phyloP scores from a whole-genome alignment of 495 filamentous ascomycete species.

The Lasiosphaeris hirsuta region DNA sequence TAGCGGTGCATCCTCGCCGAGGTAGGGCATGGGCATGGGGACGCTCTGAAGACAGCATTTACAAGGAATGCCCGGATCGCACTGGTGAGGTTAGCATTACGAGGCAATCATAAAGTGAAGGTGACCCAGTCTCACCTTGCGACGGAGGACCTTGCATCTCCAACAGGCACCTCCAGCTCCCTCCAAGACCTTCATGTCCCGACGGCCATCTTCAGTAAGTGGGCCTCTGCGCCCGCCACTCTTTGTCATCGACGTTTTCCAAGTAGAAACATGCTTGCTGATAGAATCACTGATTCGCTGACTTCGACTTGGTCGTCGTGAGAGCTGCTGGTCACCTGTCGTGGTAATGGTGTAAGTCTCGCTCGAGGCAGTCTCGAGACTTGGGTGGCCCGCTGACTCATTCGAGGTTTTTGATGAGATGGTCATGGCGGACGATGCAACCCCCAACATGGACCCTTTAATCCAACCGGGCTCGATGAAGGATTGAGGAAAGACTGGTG shows the following conservation, averaged over 20 bases:
- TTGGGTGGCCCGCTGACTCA: no score
- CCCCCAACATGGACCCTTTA: no score
- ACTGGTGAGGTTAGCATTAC: conserved; percentile 19
- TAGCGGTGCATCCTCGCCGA: conserved; percentile 29
- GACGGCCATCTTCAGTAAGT: conserved; percentile 24
- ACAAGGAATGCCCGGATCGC: conserved; percentile 29
- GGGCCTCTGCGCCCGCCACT: conserved; percentile 26
- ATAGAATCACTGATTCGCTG: conserved; percentile 28
- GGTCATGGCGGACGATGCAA: no score
- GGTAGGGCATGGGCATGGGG: conserved; percentile 27
- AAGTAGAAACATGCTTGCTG: conserved; percentile 30
- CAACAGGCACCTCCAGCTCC: conserved; percentile 32
- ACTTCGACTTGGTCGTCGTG: conserved; percentile 24
- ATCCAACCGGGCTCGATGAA: no score
- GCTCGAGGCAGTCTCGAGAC: neutral
- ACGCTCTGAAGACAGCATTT: conserved; percentile 29
- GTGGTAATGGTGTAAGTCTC: neutral
- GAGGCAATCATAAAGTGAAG: neutral
- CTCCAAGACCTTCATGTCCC: conserved; percentile 28
- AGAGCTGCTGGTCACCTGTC: conserved; percentile 6
- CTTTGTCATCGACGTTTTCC: conserved; percentile 28
- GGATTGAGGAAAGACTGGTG: no score
- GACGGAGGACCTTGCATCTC: conserved; percentile 35
- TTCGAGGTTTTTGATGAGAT: no score
- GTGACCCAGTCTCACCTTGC: conserved; percentile 20